These are phyloP conservation scores for Serendipita sp. DNA, from an alignment of 768 basidiomycete genomes.

Conservation along the genomic window DNA sequence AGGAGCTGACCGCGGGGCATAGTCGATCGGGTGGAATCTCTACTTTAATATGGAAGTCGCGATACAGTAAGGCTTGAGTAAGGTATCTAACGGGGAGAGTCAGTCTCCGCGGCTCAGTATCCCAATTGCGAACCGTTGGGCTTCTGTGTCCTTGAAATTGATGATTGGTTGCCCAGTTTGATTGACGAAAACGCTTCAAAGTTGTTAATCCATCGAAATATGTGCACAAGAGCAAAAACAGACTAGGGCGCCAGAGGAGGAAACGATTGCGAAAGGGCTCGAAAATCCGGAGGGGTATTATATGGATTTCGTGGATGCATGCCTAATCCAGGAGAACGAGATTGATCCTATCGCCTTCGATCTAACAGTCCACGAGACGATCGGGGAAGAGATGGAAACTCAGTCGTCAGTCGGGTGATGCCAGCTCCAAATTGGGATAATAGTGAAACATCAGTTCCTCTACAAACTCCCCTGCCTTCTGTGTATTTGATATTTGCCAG, in stretches of 20 bases:
- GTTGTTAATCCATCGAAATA: background rate
- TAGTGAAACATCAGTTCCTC: too few species aligned
- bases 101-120: background rate
- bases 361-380: too few species aligned
- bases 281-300: constrained; percentile 38
- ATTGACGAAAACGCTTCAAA: constrained; percentile 8
- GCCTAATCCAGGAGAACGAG: background rate
- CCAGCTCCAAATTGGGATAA: too few species aligned
- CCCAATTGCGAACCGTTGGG: constrained; percentile 38
- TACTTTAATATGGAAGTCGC: constrained; percentile 54
- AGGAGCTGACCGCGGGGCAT: constrained; percentile 57
- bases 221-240: constrained; percentile 12
- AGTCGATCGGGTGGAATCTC: constrained; percentile 52
- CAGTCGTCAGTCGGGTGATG: too few species aligned
- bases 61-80: constrained; percentile 58
- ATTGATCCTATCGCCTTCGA: background rate
- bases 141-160: constrained; percentile 56
- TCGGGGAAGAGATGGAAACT: too few species aligned
- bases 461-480: too few species aligned
- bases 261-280: constrained; percentile 36
- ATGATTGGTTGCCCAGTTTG: constrained; percentile 28
- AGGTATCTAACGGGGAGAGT: constrained; percentile 35
- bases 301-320: constrained; percentile 41
- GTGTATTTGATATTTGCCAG: too few species aligned
- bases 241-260: constrained; percentile 41